Percentiles rank a stretch among this genome's conserved stretches.
phyloP scores from a whole-genome alignment of 495 filamentous ascomycete genomes.

The Hypoxylon fuscum region DNA sequence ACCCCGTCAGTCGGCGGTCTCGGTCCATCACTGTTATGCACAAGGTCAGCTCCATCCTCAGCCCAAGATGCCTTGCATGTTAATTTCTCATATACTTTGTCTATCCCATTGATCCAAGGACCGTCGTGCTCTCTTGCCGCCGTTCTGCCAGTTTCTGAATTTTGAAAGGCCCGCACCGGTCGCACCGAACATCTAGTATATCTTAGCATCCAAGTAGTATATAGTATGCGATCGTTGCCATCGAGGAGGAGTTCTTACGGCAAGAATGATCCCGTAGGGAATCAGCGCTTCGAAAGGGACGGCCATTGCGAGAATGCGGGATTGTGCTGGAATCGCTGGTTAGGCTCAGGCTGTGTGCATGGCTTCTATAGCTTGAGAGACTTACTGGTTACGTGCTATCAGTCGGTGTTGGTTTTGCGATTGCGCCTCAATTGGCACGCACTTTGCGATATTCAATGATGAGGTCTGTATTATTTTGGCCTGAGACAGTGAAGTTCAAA shows the following conservation, averaged over 20 bases:
- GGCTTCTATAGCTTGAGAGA: not conserved
- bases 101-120: constrained; percentile 92
- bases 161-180: constrained; percentile 79
- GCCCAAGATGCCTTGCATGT: not conserved
- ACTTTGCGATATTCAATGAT: constrained; percentile 4
- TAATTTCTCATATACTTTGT: constrained; percentile 75
- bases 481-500: too few species aligned
- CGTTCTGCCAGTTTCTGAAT: constrained; percentile 82
- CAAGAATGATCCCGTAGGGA: constrained; percentile 90
- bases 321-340: constrained; percentile 13
- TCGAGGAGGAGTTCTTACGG: constrained; percentile 64
- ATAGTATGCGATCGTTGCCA: constrained; percentile 28
- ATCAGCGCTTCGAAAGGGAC: constrained; percentile 95
- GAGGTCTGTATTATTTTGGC: too few species aligned
- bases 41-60: constrained; percentile 45
- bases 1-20: constrained; percentile 88
- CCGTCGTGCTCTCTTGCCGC: constrained; percentile 84
- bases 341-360: not conserved
- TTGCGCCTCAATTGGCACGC: constrained; percentile 20
- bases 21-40: constrained; percentile 88
- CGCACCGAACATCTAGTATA: constrained; percentile 84
- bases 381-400: constrained; percentile 11
- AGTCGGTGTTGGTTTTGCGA: constrained; percentile 5
- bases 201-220: constrained; percentile 41
- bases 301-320: constrained; percentile 70